Evolutionary conservation across 257 asterid species (phyloP), one percentile per base, ranked within the genome.

Genomic region (Solanum tacnaense): DNA sequence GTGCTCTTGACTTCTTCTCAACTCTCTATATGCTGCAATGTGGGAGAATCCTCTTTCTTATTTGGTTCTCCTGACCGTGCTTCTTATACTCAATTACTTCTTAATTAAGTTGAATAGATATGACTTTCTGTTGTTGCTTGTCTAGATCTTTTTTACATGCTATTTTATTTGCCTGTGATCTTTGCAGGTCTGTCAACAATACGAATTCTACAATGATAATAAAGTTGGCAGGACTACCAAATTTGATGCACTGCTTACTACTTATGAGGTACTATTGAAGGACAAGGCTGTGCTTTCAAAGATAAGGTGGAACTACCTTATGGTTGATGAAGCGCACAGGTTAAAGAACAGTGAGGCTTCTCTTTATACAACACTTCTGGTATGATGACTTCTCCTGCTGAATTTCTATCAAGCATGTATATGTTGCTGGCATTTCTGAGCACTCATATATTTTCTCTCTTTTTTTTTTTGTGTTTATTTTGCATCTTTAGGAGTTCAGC

Each of bases 301-400:
- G 93, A 96, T 97, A 89, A 96, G 93, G 93, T 97, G 99, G 99
- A 97, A 90, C 89, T 97, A 97, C 90, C 96, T 96, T 86, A 97
- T 97, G 99, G 98, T 97, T 91, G 99, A 97, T 92, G 99, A 97
- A 93, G 99, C 99, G 8, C 99, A 97, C 90, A 92, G 99, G 94
- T 89, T 97, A 86, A 97, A 97, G 93, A 97, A 97, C 89, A 96
- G 99, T 84, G 99, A 96, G 93, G 99, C 99, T 84, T 97, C 98
- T 86, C 88, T 97, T 90, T 97, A 97, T 86, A 97, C 93, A 8
- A 35, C 98, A 84, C 91, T 97, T 84, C 90, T 86, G 91, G 99
- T 97, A 96, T 65, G 91, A 34, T 86, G 13, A 67, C 7, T 52
- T 71, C 92, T 79, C 65, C 81, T 29, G 76, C 88, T 84, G 82